Evolutionary conservation across 352 stramenopile genomes (phyloP), one percentile per base, ranked within the genome.

Genomic region (Pythium pyrilobum): DNA sequence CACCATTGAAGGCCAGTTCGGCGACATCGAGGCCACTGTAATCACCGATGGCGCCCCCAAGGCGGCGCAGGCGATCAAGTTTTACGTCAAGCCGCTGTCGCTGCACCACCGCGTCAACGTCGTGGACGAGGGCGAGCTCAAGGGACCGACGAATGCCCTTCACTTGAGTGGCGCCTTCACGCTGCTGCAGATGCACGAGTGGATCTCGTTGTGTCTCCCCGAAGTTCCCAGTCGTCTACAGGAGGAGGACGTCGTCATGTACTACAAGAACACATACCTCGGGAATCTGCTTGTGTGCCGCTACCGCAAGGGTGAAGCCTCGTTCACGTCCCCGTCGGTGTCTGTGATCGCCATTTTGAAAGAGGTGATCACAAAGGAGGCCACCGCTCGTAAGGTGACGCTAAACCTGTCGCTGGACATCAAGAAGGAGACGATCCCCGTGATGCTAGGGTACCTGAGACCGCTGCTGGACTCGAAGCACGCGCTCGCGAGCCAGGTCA

Each of bases 301-400:
- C 21, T 93, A 92, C 54, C 68, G 70, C 12, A 89, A 87, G 48
- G 81, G 76, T 4, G 79, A 87, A 45, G 80, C 76, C 13, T 77
- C 62, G 33, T 95, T 87, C 57, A 74, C 67, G 37, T 93, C 85
- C 6, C 68, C 83, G 34, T 95, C 83, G 0, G 72, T 88, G 3
- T 94, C 83, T 0, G 75, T 84, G 10, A 91, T 96, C 47, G 81
- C 82, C 10, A 94, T 96, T 56, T 33, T 92, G 4, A 92, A 92
- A 45, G 83, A 92, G 57, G 70, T 90, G 13, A 87, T 94, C 59
- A 91, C 82, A 4, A 87, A 89, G 40, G 85, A 92, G 56, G 85
- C 85, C 2, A 93, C 79, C n/a, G 57, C 63, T 12, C 72, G 81
- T 39, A 92, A 92, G 44, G 71, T 85, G 12, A 85, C 74, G 44